Evolutionary conservation across 495 filamentous ascomycete genomes (phyloP).

Genomic region (Talaromyces wortmannii): DNA sequence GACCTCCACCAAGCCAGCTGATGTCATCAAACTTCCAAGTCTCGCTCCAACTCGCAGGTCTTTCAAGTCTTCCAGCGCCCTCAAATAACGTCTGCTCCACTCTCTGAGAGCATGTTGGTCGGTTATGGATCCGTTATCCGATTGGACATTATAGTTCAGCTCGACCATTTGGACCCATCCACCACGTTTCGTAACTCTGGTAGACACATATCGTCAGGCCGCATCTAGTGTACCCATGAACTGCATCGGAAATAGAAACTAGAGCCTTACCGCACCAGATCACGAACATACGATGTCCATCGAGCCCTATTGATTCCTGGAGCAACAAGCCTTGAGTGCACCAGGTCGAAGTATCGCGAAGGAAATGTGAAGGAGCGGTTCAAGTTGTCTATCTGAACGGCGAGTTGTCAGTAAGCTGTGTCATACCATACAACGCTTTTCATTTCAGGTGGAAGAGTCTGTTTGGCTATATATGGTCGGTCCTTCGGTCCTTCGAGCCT

Average conservation of each 20-base stretch:
- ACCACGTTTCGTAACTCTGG: constrained; percentile 53
- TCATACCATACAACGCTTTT: neutral
- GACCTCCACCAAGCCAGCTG: constrained; percentile 68
- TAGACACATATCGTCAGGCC: constrained; percentile 1
- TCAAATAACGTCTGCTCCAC: constrained; percentile 66
- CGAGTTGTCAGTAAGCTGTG: constrained; percentile 15
- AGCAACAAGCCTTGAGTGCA: constrained; percentile 78
- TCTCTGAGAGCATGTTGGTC: constrained; percentile 62
- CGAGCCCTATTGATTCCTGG: constrained; percentile 67
- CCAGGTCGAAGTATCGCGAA: constrained; percentile 75
- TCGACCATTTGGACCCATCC: constrained; percentile 94
- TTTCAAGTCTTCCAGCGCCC: constrained; percentile 59
- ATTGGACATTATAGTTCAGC: constrained; percentile 81
- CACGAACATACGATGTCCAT: constrained; percentile 75
- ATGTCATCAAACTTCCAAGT: constrained; percentile 53
- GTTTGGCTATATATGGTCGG: neutral
- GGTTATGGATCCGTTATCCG: constrained; percentile 77
- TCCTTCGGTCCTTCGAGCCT: neutral
- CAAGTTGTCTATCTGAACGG: constrained; percentile 61
- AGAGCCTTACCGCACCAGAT: constrained; percentile 55
- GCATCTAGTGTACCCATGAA: neutral
- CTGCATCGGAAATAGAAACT: neutral
- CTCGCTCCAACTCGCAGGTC: constrained; percentile 63
- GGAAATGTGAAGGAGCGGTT: constrained; percentile 72
- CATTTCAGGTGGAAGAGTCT: no score